These are phyloP conservation scores for Suillus discolor DNA, from an alignment of 768 basidiomycete species.

Conservation along the genomic window DNA sequence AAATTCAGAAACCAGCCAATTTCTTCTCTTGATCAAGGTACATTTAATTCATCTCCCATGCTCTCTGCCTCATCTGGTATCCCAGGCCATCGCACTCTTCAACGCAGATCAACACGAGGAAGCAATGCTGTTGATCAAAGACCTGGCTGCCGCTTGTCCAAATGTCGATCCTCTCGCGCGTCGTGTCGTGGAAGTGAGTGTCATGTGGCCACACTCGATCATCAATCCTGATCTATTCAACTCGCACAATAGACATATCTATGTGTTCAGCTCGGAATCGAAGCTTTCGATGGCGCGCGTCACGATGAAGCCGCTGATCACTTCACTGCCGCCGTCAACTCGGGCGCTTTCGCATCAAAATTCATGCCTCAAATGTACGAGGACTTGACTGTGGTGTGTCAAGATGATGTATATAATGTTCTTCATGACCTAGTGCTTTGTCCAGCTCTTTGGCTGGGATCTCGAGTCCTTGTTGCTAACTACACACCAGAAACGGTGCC, in stretches of 20 bases:
- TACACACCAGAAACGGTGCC: no score
- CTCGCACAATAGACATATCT: neutral
- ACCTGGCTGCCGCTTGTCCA: neutral
- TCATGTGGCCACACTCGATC: neutral
- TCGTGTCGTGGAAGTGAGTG: neutral
- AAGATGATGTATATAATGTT: neutral
- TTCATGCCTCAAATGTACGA: neutral
- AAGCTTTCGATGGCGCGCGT: neutral
- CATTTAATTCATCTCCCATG: rapidly evolving
- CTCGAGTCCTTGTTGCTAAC: no score
- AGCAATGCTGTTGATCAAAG: neutral
- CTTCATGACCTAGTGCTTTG: neutral
- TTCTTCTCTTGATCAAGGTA: neutral
- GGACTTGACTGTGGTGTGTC: neutral
- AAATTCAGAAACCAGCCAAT: neutral
- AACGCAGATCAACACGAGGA: neutral
- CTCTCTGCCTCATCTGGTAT: neutral
- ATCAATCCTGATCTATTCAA: neutral
- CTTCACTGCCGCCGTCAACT: neutral
- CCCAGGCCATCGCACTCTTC: neutral
- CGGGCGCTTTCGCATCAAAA: no score
- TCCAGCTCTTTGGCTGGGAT: no score
- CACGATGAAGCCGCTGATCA: neutral
- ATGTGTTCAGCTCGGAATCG: neutral
- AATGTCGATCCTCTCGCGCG: neutral